A percentile compares a stretch with the other conserved stretches of the same genome.
phyloP scores from a whole-genome alignment of 805 yeast genomes.

The Sugiyamaella lignohabitans region DNA sequence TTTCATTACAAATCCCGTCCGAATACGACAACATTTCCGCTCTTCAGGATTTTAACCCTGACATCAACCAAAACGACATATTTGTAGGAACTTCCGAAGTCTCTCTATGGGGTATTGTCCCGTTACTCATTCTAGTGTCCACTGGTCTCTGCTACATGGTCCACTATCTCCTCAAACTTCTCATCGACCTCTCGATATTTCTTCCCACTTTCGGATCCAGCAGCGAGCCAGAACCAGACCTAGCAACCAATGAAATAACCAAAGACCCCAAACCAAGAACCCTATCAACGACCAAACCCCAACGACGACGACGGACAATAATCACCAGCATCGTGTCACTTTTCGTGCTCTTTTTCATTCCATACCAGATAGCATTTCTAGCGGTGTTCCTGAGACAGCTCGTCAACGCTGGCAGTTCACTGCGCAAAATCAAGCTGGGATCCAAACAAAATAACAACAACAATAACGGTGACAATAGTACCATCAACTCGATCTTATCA shows the following conservation, averaged over 20 bases:
- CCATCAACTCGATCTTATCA: background rate
- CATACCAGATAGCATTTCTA: constrained; percentile 14
- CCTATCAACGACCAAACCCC: too few species aligned
- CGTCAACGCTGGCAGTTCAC: constrained; percentile 2
- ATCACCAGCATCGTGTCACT: background rate
- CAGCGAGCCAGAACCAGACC: too few species aligned
- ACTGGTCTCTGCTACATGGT: constrained; percentile 27
- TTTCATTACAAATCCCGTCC: constrained; percentile 25
- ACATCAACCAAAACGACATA: constrained; percentile 40
- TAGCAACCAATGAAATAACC: background rate
- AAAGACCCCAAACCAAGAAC: background rate
- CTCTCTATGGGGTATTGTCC: constrained; percentile 51
- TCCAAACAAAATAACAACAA: background rate
- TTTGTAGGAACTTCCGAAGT: constrained; percentile 62
- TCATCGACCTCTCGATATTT: background rate
- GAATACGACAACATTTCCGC: constrained; percentile 24
- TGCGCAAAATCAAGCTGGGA: background rate
- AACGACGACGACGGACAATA: background rate
- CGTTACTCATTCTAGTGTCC: constrained; percentile 46
- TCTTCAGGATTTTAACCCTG: constrained; percentile 14
- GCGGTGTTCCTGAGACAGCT: constrained; percentile 7
- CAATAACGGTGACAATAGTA: background rate
- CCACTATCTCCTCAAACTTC: background rate
- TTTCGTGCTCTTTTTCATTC: constrained; percentile 7
- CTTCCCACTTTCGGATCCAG: background rate